phyloP scores from a whole-genome alignment of 2,329 filamentous ascomycete species.

The Pyrenophora tritici-repentis region DNA sequence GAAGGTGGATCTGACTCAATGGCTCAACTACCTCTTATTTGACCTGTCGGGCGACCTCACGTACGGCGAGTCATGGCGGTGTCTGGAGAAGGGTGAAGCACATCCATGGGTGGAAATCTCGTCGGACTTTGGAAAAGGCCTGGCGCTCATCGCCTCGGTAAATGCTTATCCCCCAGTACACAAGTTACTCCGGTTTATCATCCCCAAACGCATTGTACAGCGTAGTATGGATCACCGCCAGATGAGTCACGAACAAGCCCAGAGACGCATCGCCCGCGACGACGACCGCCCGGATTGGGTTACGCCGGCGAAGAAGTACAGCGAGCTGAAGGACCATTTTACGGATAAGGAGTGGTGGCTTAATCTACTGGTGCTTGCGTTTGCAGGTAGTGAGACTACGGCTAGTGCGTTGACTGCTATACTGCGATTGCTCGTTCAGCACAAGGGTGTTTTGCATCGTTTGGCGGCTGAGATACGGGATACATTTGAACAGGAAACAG shows the following conservation, averaged over 20 bases:
- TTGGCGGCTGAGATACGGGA: slow-evolving; percentile 32
- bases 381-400: slow-evolving; percentile 53
- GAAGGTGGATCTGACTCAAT: slow-evolving; percentile 21
- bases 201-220: slow-evolving; percentile 32
- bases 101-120: slow-evolving; percentile 48
- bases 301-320: slow-evolving; percentile 30
- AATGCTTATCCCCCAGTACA: too few species aligned
- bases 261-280: slow-evolving; percentile 26
- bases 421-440: slow-evolving; percentile 39
- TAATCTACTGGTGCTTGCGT: slow-evolving; percentile 46
- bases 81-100: slow-evolving; percentile 42
- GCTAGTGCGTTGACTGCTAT: slow-evolving; percentile 47
- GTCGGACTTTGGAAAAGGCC: slow-evolving; percentile 33
- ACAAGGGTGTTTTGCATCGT: slow-evolving; percentile 31
- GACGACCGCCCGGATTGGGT: slow-evolving; percentile 37
- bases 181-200: slow-evolving; percentile 27
- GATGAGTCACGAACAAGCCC: slow-evolving; percentile 30
- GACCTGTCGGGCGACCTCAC: slow-evolving; percentile 53
- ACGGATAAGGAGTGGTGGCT: slow-evolving; percentile 45
- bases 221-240: slow-evolving; percentile 28
- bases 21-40: slow-evolving; percentile 30
- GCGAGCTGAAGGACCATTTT: slow-evolving; percentile 23
- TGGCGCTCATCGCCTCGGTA: slow-evolving; percentile 40
- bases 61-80: slow-evolving; percentile 56
- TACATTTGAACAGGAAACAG: slow-evolving; percentile 26